Evolutionary conservation across 2,329 filamentous ascomycete species (phyloP).

Genomic region (Penicillium sclerotiorum): DNA sequence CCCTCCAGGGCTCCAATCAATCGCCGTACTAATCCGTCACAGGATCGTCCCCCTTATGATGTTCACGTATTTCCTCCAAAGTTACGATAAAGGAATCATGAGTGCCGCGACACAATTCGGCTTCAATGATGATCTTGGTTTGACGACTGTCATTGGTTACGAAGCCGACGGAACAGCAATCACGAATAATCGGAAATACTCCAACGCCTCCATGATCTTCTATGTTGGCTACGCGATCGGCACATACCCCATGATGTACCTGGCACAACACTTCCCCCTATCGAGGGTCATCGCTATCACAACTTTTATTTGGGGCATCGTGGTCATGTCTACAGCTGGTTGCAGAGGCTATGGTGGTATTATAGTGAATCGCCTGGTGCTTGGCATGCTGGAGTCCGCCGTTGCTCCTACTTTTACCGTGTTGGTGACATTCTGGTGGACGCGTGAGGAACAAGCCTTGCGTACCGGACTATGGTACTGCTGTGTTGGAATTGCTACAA

Average conservation of each 20-base stretch:
- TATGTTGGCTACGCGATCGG: constrained; percentile 7
- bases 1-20: too few species aligned
- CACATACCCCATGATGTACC: constrained; percentile 6
- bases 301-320: constrained; percentile 4
- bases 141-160: not conserved
- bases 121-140: constrained; percentile 3
- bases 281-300: not conserved
- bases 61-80: constrained; percentile 5
- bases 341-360: constrained; percentile 6
- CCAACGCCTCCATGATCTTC: constrained; percentile 7
- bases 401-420: constrained; percentile 7
- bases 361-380: constrained; percentile 2
- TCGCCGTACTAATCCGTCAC: too few species aligned
- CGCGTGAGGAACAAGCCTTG: constrained; percentile 5
- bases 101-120: constrained; percentile 1
- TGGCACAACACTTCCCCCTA: not conserved
- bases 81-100: constrained; percentile 7
- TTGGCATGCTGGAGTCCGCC: constrained; percentile 3
- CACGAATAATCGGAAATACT: not conserved
- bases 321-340: constrained; percentile 1
- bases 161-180: constrained; percentile 1
- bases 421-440: constrained; percentile 7
- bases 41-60: constrained; percentile 7
- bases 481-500: constrained; percentile 5
- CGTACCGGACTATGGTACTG: constrained; percentile 8